Evolutionary conservation across 257 asterid species (phyloP).

Genomic region (Catharanthus roseus): DNA sequence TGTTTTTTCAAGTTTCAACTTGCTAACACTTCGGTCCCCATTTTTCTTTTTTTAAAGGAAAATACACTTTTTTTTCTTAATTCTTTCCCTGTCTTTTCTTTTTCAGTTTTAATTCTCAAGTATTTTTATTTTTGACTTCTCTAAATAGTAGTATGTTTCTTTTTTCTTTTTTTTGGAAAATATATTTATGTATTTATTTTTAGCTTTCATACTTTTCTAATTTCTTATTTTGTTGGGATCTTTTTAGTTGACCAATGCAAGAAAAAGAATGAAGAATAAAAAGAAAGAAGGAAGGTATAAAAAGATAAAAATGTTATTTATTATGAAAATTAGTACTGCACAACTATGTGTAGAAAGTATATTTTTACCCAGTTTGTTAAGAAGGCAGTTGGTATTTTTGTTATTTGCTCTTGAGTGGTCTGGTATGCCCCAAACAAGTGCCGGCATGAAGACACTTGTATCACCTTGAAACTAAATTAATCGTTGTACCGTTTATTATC

Average conservation of each 20-base stretch:
- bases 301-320: too few species aligned
- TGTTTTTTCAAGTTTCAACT: constrained; percentile 23
- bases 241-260: constrained; percentile 13
- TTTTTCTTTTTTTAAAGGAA: background rate
- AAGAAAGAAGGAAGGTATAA: constrained; percentile 7
- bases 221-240: constrained; percentile 2
- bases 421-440: too few species aligned
- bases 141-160: background rate
- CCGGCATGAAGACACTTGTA: too few species aligned
- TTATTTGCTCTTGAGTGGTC: too few species aligned
- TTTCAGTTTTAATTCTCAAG: background rate
- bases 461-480: too few species aligned
- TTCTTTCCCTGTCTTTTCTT: background rate
- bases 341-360: too few species aligned
- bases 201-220: background rate
- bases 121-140: constrained; percentile 1
- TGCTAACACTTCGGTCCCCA: constrained; percentile 15
- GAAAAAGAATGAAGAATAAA: background rate
- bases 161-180: background rate
- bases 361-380: too few species aligned
- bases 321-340: too few species aligned
- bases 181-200: too few species aligned
- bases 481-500: too few species aligned
- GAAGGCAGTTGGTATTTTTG: too few species aligned
- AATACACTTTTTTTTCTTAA: background rate